Percentiles rank a stretch among this genome's conserved stretches.
phyloP scores from a whole-genome alignment of 139 green algal species.

The Zygnema circumcarinatum region DNA sequence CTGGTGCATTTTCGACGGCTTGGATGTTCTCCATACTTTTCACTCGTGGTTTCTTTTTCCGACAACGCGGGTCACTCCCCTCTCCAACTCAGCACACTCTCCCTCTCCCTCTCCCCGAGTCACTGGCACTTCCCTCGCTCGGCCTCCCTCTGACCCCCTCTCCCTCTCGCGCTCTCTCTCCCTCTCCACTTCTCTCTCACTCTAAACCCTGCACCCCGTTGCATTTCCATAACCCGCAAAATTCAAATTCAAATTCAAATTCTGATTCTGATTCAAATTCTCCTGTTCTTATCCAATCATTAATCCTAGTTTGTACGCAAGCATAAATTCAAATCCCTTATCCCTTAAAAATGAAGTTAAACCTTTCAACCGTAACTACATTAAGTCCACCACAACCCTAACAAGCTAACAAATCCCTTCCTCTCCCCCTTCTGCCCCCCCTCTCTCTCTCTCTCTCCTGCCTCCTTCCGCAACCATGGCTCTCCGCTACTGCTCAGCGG shows the following conservation, averaged over 20 bases:
- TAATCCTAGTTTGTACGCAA: no score
- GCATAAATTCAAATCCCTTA: no score
- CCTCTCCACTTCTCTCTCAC: not conserved
- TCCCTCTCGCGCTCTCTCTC: constrained; percentile 9
- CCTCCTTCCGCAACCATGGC: not conserved
- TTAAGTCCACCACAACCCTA: not conserved
- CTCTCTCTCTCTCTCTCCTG: constrained; percentile 15
- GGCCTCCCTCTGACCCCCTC: not conserved
- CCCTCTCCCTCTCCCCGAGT: constrained; percentile 3
- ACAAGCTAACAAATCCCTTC: not conserved
- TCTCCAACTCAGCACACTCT: not conserved
- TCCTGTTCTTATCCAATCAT: no score
- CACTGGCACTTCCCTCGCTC: constrained; percentile 6
- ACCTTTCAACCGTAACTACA: no score
- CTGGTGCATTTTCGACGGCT: not conserved
- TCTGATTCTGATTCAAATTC: no score
- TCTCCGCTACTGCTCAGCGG: no score
- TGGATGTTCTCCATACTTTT: not conserved
- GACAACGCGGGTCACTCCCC: constrained; percentile 22
- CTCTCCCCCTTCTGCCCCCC: not conserved
- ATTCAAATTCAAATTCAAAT: no score
- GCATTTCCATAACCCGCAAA: not conserved
- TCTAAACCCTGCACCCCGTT: not conserved
- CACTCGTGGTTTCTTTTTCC: constrained; percentile 2
- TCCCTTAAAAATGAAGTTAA: no score